Evolutionary conservation across 345 rosid genomes (phyloP).

Genomic region (Gynandropsis gynandra): DNA sequence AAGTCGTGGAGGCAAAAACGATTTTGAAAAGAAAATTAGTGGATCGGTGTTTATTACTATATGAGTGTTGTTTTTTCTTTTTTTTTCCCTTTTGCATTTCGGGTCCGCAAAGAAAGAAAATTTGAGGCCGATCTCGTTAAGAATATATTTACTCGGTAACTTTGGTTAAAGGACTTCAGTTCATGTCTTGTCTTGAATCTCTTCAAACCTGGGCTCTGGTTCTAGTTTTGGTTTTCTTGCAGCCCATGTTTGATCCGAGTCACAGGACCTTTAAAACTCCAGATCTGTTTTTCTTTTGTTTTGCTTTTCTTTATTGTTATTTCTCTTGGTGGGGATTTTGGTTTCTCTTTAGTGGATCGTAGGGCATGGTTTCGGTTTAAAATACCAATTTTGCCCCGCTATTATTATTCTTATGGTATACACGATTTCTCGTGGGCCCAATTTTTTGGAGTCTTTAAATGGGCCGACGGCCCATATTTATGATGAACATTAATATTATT

Average conservation of each 20-base stretch:
- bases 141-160: not conserved
- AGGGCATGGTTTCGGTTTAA: too few species aligned
- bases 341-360: too few species aligned
- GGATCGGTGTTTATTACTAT: not conserved
- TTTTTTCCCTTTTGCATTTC: too few species aligned
- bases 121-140: constrained; percentile 11
- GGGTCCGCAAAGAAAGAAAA: not conserved
- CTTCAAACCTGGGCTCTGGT: constrained; percentile 16
- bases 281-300: constrained; percentile 19
- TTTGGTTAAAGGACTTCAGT: not conserved
- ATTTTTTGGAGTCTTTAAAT: not conserved
- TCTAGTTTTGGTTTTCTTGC: constrained; percentile 13
- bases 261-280: constrained; percentile 7
- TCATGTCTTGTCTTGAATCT: not conserved
- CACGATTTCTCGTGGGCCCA: constrained; percentile 7
- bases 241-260: constrained; percentile 26
- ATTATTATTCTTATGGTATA: not conserved
- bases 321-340: too few species aligned
- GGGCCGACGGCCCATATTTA: constrained; percentile 11
- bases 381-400: constrained; percentile 15
- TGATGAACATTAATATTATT: not conserved
- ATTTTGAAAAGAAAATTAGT: constrained; percentile 3
- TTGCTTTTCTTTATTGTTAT: constrained; percentile 2
- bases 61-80: not conserved
- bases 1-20: constrained; percentile 21